A percentile compares a stretch with the other conserved stretches of the same genome.
These are phyloP conservation scores for Aspergillus tanneri DNA, from an alignment of 2,329 filamentous ascomycete species.

Conservation along the genomic window DNA sequence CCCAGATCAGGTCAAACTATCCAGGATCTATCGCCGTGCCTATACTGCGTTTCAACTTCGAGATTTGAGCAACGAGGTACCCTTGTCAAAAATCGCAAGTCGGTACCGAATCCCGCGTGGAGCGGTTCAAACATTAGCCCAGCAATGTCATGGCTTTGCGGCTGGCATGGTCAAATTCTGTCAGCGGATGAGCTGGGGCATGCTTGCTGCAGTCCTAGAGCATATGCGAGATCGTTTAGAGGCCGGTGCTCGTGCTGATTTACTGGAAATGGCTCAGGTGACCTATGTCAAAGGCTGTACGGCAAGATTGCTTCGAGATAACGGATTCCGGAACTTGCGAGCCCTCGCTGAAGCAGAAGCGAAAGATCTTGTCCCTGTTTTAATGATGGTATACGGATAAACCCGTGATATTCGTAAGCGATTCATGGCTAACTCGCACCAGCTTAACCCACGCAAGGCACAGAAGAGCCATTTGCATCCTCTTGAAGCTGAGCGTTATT, in stretches of 20 bases:
- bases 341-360: conserved; percentile 68
- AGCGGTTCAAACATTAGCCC: conserved; percentile 68
- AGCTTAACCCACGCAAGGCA: conserved; percentile 66
- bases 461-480: conserved; percentile 52
- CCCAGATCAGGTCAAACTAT: conserved; percentile 58
- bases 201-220: conserved; percentile 69
- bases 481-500: conserved; percentile 59
- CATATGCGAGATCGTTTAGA: conserved; percentile 73
- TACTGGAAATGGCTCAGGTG: conserved; percentile 69
- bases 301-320: conserved; percentile 72
- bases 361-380: conserved; percentile 66
- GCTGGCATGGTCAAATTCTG: conserved; percentile 79
- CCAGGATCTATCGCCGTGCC: conserved; percentile 68
- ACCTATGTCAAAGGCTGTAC: conserved; percentile 76
- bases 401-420: too few species aligned
- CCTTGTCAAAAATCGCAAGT: conserved; percentile 65
- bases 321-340: conserved; percentile 68
- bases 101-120: conserved; percentile 72
- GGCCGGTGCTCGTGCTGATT: conserved; percentile 68
- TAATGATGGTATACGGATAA: conserved; percentile 60
- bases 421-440: background rate
- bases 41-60: conserved; percentile 76
- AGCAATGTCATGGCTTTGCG: conserved; percentile 75
- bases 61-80: conserved; percentile 74
- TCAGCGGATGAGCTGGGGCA: conserved; percentile 72